Base-by-base conservation (phyloP, 1,284 basidiomycete genomes). In the Anthracocystis panici-leucophaei region DNA sequence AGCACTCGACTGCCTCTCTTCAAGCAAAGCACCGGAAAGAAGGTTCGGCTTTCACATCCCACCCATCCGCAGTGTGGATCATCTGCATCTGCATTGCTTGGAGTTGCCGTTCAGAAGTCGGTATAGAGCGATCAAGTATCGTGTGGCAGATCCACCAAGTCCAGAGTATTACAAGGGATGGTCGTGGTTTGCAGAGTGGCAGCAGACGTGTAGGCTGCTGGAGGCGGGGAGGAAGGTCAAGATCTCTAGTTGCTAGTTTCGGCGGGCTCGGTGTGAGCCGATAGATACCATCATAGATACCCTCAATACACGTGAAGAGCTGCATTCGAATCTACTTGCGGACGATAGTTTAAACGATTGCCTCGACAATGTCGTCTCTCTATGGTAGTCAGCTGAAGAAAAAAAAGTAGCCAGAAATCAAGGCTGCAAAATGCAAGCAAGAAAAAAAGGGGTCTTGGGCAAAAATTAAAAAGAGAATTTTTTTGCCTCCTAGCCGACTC, bases 11-110 rank as follows among this genome's bases (percentile, higher is more conserved):
- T 38, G 31, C n/a, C 29, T 20, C 21, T 59, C 80, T 78, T 25
- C 40, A 31, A 49, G 25, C 14, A 11, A n/a, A 2, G 21, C 35
- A 51, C 33, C 20, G 54, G 67, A 80, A 76, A 35, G 81, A 72
- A 65, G 70, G 14, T 59, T 79, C 82, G 72, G 77, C 40, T 79
- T 77, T 54, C 75, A 76, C 63, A 92, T 93, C 69, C 91, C 92
- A 0, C 93, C 93, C 0, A 92, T 92, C 84, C 91, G 89, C 64
- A 91, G 91, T n/a, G 89, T 94, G 2, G 86, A 90, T 29, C 92
- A 94, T 84, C 86, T 94, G 16, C 93, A 94, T 82, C 85, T 95
- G 42, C 93, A 94, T 84, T 90, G 91, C 21, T 90, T 92, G 48
- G 89, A 87, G 6, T 86, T 92, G 38, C 92, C 92, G 0, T 92